phyloP scores from a whole-genome alignment of 2,329 filamentous ascomycete genomes.

The Aspergillus luchuensis region DNA sequence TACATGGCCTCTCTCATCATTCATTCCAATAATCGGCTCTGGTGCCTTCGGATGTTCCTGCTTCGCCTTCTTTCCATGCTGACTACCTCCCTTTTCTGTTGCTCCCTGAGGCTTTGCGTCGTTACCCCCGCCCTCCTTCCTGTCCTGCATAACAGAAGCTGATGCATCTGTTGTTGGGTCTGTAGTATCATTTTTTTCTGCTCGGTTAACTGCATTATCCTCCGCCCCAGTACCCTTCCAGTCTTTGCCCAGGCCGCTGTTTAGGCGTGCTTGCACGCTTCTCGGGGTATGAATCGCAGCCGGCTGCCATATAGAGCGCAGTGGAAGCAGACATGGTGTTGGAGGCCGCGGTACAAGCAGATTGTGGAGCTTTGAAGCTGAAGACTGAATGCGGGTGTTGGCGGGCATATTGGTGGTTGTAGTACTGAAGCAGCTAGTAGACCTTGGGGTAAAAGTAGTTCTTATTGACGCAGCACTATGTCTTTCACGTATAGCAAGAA shows the following conservation, averaged over 20 bases:
- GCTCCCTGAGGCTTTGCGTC: conserved; percentile 44
- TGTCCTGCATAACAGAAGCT: conserved; percentile 35
- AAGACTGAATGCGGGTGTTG: conserved; percentile 16
- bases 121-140: conserved; percentile 30
- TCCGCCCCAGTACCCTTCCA: conserved; percentile 39
- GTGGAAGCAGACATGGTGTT: conserved; percentile 18
- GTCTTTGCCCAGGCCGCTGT: conserved; percentile 26
- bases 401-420: conserved; percentile 18
- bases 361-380: conserved; percentile 14
- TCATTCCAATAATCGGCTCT: conserved; percentile 56
- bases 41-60: conserved; percentile 54
- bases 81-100: conserved; percentile 42
- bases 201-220: conserved; percentile 37
- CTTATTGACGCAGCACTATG: neutral
- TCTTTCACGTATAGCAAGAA: neutral
- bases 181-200: conserved; percentile 33
- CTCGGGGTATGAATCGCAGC: conserved; percentile 15
- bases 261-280: conserved; percentile 19
- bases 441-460: neutral
- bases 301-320: conserved; percentile 22
- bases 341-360: conserved; percentile 19
- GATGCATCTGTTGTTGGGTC: conserved; percentile 37
- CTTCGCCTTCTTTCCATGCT: conserved; percentile 46
- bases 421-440: neutral
- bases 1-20: conserved; percentile 53